phyloP scores from a whole-genome alignment of 495 filamentous ascomycete species.

The Corynascus novoguineensis region DNA sequence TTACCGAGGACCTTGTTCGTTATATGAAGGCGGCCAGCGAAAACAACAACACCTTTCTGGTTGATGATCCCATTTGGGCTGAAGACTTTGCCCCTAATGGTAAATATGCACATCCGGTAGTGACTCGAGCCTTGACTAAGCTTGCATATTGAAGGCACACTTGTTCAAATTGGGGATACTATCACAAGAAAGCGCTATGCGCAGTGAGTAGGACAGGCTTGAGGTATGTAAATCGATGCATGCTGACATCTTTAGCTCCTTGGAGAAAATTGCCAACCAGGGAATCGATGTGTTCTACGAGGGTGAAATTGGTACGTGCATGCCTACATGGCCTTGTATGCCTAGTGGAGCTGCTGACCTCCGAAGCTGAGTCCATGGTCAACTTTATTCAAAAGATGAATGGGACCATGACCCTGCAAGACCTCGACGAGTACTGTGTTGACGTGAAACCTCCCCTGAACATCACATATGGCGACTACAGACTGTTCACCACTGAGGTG shows the following conservation, averaged over 20 bases:
- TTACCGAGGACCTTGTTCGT: conserved; percentile 60
- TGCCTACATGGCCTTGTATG: neutral
- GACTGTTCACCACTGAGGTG: conserved; percentile 60
- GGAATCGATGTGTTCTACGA: conserved; percentile 73
- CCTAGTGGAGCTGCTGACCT: neutral
- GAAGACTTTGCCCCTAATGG: conserved; percentile 81
- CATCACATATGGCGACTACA: conserved; percentile 67
- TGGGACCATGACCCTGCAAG: conserved; percentile 77
- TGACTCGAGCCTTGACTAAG: neutral
- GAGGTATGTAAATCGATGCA: neutral
- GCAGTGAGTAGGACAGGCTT: conserved; percentile 33
- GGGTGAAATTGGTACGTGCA: conserved; percentile 46
- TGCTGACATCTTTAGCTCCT: conserved; percentile 41
- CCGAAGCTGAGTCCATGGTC: conserved; percentile 67
- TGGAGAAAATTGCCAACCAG: conserved; percentile 64
- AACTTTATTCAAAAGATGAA: conserved; percentile 54
- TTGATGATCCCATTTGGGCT: conserved; percentile 70
- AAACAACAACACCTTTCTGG: conserved; percentile 54
- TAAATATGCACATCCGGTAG: conserved; percentile 13
- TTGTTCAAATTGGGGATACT: conserved; percentile 62
- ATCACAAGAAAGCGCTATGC: conserved; percentile 77
- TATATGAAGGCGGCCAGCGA: conserved; percentile 52
- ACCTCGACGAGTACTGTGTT: conserved; percentile 65
- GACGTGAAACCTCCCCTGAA: conserved; percentile 54
- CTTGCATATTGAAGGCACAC: conserved; percentile 26